Evolutionary conservation across 2,329 filamentous ascomycete genomes (phyloP).

Genomic region (Myriosclerotinia duriaeana): DNA sequence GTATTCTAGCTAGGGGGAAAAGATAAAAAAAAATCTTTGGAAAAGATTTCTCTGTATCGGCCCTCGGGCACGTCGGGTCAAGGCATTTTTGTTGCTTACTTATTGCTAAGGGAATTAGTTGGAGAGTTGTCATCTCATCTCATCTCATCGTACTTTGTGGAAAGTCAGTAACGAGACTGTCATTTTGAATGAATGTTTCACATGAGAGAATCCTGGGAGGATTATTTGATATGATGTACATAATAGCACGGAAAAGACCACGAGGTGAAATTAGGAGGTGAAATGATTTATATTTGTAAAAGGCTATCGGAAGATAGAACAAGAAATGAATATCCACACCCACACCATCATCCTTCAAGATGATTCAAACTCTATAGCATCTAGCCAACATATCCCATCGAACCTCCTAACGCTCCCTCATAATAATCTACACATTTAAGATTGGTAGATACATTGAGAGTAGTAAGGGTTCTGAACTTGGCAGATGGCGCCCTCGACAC

Average conservation of each 20-base stretch:
- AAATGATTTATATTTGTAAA: constrained; percentile 16
- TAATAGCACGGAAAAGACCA: not conserved
- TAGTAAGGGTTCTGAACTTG: constrained; percentile 29
- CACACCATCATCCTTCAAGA: constrained; percentile 4
- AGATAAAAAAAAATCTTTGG: too few relatives aligned
- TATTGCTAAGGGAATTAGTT: too few relatives aligned
- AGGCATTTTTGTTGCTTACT: too few relatives aligned
- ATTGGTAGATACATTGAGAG: constrained; percentile 19
- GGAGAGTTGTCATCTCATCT: too few relatives aligned
- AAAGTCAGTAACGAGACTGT: too few relatives aligned
- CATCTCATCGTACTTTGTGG: too few relatives aligned
- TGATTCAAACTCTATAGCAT: constrained; percentile 10
- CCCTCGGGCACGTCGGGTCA: too few relatives aligned
- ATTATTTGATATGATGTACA: not conserved
- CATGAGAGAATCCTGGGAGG: not conserved
- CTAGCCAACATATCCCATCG: not conserved
- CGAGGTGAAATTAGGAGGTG: not conserved
- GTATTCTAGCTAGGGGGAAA: too few relatives aligned
- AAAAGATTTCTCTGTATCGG: too few relatives aligned
- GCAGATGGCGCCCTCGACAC: constrained; percentile 28
- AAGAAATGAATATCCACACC: constrained; percentile 21
- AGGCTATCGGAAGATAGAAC: constrained; percentile 20
- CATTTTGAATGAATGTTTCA: not conserved
- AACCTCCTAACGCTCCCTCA: not conserved
- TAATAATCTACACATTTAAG: not conserved